phyloP scores from a whole-genome alignment of 2,329 filamentous ascomycete genomes.

The Fusarium pilosicola region DNA sequence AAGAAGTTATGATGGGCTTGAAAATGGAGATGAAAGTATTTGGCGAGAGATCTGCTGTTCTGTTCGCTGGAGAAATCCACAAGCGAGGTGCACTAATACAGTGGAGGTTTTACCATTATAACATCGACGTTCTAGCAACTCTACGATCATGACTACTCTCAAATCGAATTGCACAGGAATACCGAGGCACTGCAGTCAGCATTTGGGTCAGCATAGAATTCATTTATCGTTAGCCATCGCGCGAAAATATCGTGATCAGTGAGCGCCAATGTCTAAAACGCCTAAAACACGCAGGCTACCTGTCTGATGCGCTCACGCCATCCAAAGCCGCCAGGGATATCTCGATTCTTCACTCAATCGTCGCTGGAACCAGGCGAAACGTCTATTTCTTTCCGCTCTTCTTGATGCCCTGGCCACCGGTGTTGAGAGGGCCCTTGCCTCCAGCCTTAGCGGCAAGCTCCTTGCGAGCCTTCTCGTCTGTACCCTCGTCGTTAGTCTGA shows the following conservation, averaged over 20 bases:
- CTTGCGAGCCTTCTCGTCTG: constrained; percentile 87
- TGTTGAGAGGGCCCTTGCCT: constrained; percentile 89
- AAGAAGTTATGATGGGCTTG: background rate
- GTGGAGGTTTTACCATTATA: constrained; percentile 14
- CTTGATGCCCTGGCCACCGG: constrained; percentile 90
- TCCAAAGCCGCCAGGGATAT: constrained; percentile 18
- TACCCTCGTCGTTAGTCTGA: constrained; percentile 23
- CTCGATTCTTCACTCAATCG: constrained; percentile 1
- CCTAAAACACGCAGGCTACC: constrained; percentile 30
- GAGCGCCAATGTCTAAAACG: constrained; percentile 31
- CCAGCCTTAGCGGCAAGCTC: constrained; percentile 83
- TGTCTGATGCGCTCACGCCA: constrained; percentile 29
- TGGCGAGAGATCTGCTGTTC: background rate
- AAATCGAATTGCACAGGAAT: background rate
- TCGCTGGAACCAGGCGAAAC: background rate
- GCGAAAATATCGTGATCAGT: constrained; percentile 34
- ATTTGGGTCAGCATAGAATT: constrained; percentile 40
- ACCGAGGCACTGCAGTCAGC: constrained; percentile 13
- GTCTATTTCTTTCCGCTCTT: constrained; percentile 96
- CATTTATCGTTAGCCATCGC: constrained; percentile 43
- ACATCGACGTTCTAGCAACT: background rate
- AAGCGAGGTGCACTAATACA: constrained; percentile 26
- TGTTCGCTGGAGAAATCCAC: constrained; percentile 5
- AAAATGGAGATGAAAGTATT: background rate
- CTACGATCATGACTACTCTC: background rate